These are phyloP conservation scores for Cystobasidiopsis lactophilus DNA, from an alignment of 768 basidiomycete genomes.

Conservation along the genomic window DNA sequence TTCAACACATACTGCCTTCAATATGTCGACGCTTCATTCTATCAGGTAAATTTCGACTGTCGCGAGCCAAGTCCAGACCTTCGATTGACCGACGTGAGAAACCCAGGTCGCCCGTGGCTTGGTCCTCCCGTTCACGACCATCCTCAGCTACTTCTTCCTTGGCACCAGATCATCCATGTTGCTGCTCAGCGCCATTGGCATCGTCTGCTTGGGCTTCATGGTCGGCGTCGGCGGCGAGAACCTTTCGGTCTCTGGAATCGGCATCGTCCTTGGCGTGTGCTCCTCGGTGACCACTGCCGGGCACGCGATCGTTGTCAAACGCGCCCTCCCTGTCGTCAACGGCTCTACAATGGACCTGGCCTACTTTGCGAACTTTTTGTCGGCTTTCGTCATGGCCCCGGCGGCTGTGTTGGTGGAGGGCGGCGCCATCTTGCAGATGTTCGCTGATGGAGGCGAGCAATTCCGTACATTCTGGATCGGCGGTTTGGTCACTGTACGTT, in stretches of 20 bases:
- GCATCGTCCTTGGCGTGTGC: conserved; percentile 56
- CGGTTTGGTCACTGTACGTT: conserved; percentile 19
- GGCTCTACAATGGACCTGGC: conserved; percentile 64
- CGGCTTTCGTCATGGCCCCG: conserved; percentile 50
- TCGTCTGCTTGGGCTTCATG: conserved; percentile 84
- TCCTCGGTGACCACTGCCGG: conserved; percentile 63
- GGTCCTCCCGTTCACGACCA: conserved; percentile 75
- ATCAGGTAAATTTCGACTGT: conserved; percentile 21
- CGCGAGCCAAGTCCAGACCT: not conserved
- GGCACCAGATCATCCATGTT: conserved; percentile 52
- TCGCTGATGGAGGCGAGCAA: conserved; percentile 29
- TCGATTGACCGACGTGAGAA: not conserved
- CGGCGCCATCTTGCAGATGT: conserved; percentile 37
- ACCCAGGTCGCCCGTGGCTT: conserved; percentile 58
- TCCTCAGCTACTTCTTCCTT: conserved; percentile 54
- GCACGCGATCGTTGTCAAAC: conserved; percentile 85
- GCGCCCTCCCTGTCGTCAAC: conserved; percentile 53
- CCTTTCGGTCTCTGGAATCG: conserved; percentile 35
- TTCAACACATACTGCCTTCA: conserved; percentile 25
- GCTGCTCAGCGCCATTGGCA: conserved; percentile 47
- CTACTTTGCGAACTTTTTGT: conserved; percentile 76
- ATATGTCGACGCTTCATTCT: conserved; percentile 83
- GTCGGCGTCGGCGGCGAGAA: conserved; percentile 23
- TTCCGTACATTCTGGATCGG: conserved; percentile 22
- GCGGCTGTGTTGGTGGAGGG: conserved; percentile 52